A percentile compares a stretch with the other conserved stretches of the same genome.
phyloP scores from a whole-genome alignment of 106 monocot genomes.

The Apostasia ramifera region DNA sequence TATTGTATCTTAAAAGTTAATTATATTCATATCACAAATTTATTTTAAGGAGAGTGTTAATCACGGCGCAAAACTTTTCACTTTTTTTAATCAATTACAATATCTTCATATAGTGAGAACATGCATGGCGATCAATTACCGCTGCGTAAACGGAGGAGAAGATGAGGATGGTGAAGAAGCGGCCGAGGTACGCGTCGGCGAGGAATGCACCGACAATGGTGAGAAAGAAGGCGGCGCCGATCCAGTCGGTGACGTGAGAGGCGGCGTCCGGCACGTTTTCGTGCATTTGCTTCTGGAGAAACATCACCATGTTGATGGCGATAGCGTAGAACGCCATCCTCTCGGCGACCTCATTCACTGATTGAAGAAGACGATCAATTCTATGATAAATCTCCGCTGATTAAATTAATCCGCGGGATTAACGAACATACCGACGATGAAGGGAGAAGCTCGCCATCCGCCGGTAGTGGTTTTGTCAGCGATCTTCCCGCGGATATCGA shows the following conservation, averaged over 20 bases:
- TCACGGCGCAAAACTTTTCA: background rate
- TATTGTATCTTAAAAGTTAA: no score
- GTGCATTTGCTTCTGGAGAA: conserved; percentile 23
- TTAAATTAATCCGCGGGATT: no score
- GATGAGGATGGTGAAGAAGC: conserved; percentile 36
- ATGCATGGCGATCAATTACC: background rate
- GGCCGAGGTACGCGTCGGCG: conserved; percentile 43
- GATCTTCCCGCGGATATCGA: conserved; percentile 15
- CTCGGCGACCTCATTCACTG: conserved; percentile 45
- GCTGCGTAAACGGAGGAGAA: conserved; percentile 32
- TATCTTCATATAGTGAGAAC: background rate
- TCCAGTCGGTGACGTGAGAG: conserved; percentile 32
- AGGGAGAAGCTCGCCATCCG: conserved; percentile 27
- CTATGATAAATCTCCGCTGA: no score
- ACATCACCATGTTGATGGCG: conserved; percentile 29
- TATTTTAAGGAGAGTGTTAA: no score
- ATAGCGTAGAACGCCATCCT: conserved; percentile 44
- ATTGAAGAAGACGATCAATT: no score
- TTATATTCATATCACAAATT: background rate
- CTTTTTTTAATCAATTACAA: no score
- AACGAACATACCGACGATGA: conserved; percentile 19
- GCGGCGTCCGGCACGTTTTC: conserved; percentile 20
- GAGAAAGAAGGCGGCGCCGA: conserved; percentile 28
- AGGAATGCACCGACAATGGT: conserved; percentile 42
- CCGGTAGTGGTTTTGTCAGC: conserved; percentile 20